Conservation (phyloP, 2,329 filamentous ascomycete genomes). For the Monosporascus sp. region DNA sequence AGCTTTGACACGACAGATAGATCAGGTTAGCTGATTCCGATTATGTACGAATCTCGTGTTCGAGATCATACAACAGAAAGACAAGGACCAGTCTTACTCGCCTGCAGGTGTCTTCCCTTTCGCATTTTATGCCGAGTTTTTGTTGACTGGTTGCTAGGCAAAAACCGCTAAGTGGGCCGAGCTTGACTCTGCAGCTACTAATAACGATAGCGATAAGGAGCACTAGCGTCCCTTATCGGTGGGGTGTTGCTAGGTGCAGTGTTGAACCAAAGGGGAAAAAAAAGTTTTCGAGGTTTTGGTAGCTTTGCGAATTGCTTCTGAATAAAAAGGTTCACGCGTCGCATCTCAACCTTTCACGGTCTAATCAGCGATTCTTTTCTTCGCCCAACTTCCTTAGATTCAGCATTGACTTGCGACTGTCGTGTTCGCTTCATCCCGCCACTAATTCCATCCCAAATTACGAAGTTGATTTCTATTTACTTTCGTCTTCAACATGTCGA, state of each 20-base stretch:
- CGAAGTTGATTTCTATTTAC: not conserved
- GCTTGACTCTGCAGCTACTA: not conserved
- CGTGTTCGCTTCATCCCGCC: not conserved
- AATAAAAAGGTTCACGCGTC: not conserved
- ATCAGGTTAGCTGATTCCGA: too few relatives aligned
- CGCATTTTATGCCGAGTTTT: not conserved
- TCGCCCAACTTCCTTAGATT: not conserved
- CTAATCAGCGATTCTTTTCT: not conserved
- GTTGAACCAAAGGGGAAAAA: not conserved
- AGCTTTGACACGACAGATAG: too few relatives aligned
- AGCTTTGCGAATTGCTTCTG: not conserved
- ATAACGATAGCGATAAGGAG: not conserved
- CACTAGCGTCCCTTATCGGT: not conserved
- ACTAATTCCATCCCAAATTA: not conserved
- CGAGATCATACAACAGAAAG: too few relatives aligned
- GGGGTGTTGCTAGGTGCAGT: not conserved
- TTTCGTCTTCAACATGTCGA: slow-evolving; percentile 42
- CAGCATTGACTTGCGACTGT: not conserved
- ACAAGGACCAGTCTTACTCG: too few relatives aligned
- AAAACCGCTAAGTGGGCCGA: not conserved
- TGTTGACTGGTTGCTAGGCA: not conserved
- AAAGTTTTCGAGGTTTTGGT: not conserved
- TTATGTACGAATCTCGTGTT: too few relatives aligned
- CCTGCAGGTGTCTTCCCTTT: not conserved
- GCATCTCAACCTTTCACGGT: not conserved